These are phyloP conservation scores for Populus hybrid DNA, from an alignment of 441 rosid genomes.

Conservation along the genomic window DNA sequence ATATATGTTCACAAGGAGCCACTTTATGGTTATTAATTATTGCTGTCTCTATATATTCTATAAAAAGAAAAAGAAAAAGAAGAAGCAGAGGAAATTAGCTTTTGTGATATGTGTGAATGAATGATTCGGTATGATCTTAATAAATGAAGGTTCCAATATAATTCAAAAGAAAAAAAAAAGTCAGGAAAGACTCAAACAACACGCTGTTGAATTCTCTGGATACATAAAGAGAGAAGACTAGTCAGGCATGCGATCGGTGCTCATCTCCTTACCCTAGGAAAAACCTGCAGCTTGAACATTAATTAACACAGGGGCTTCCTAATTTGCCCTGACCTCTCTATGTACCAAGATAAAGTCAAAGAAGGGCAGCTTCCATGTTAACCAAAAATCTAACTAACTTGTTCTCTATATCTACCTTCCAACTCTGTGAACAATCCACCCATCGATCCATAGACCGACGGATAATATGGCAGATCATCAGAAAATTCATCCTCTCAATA, in stretches of 20 bases:
- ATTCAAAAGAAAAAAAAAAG: no score
- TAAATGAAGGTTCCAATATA: not conserved
- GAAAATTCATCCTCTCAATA: slow-evolving; percentile 54
- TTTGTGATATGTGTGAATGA: not conserved
- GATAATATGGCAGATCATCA: slow-evolving; percentile 57
- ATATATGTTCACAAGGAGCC: not conserved
- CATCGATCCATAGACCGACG: not conserved
- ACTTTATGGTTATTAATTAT: not conserved
- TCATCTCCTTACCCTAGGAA: no score
- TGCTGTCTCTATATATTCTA: not conserved
- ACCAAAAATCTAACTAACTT: no score
- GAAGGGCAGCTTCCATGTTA: no score
- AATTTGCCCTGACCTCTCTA: no score
- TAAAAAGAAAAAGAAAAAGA: no score
- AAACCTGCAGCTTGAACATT: no score
- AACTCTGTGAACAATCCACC: no score
- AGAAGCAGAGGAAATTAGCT: not conserved
- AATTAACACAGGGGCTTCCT: no score
- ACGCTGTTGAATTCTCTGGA: not conserved
- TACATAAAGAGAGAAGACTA: not conserved
- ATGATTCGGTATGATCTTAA: not conserved
- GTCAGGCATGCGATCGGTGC: no score
- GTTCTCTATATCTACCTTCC: no score
- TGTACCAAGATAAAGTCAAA: no score
- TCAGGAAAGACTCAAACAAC: not conserved